A percentile compares a stretch with the other conserved stretches of the same genome.
Evolutionary conservation across 345 rosid species (phyloP).

Genomic region (Draba incana): DNA sequence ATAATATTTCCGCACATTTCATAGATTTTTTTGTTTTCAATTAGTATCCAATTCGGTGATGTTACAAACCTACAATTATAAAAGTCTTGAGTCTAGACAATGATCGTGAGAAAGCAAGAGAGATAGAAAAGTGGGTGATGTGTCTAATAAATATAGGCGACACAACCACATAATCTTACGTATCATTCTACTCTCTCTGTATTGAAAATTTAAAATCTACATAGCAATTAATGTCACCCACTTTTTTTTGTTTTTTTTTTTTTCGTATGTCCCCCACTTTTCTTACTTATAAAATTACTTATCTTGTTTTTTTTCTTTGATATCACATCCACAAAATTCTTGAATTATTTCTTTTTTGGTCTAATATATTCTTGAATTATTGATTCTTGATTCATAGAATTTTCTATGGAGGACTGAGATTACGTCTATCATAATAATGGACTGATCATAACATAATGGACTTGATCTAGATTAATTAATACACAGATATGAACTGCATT

Average conservation of each 20-base stretch:
- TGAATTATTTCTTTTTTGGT: too few relatives aligned
- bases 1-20: too few relatives aligned
- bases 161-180: slow-evolving; percentile 17
- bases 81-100: not conserved
- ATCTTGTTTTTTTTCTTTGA: not conserved
- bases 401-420: not conserved
- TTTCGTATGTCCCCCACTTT: slow-evolving; percentile 29
- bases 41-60: not conserved
- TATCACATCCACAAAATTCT: not conserved
- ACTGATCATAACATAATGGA: not conserved
- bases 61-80: not conserved
- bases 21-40: not conserved
- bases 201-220: not conserved
- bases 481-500: not conserved
- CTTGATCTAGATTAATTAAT: not conserved
- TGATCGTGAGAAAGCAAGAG: slow-evolving; percentile 7
- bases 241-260: not conserved
- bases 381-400: not conserved
- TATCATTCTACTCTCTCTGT: slow-evolving; percentile 26
- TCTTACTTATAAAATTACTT: not conserved
- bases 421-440: not conserved
- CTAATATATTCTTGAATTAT: not conserved
- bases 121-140: not conserved
- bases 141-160: slow-evolving; percentile 26
- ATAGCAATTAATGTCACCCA: slow-evolving; percentile 29